Conservation (phyloP, 2,329 filamentous ascomycete genomes). For the Aureobasidium sp. region DNA sequence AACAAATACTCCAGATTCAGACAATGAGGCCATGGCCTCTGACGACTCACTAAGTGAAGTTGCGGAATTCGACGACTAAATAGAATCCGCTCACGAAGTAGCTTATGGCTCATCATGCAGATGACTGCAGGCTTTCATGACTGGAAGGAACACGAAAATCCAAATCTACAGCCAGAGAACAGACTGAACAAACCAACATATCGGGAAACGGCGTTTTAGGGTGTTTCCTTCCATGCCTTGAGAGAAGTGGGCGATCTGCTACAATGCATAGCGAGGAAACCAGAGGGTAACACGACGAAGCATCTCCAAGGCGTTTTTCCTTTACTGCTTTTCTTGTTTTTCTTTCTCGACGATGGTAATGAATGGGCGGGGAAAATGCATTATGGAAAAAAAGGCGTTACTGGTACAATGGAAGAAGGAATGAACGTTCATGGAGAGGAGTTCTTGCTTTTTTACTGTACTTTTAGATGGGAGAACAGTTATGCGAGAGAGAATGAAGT, state of each 20-base stretch:
- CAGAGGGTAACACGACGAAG: neutral
- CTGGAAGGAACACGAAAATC: too few relatives aligned
- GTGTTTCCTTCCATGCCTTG: neutral
- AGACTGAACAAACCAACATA: neutral
- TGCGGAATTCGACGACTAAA: neutral
- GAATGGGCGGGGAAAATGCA: neutral
- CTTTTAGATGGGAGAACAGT: neutral
- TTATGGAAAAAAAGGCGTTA: neutral
- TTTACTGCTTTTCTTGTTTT: neutral
- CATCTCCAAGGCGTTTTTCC: neutral
- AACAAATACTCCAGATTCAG: neutral
- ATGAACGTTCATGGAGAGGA: neutral
- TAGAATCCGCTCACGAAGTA: neutral
- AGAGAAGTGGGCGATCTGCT: neutral
- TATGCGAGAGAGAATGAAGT: neutral
- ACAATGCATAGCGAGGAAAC: neutral
- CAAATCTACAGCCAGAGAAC: neutral
- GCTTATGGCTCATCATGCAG: neutral
- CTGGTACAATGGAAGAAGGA: neutral
- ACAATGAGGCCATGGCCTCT: neutral
- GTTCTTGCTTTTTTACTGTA: neutral
- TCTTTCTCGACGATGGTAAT: neutral
- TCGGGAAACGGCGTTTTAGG: neutral
- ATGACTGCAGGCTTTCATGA: neutral
- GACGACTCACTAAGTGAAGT: neutral